A percentile compares a stretch with the other conserved stretches of the same genome.
Evolutionary conservation across 345 rosid species (phyloP).

Genomic region (Linum tenue): DNA sequence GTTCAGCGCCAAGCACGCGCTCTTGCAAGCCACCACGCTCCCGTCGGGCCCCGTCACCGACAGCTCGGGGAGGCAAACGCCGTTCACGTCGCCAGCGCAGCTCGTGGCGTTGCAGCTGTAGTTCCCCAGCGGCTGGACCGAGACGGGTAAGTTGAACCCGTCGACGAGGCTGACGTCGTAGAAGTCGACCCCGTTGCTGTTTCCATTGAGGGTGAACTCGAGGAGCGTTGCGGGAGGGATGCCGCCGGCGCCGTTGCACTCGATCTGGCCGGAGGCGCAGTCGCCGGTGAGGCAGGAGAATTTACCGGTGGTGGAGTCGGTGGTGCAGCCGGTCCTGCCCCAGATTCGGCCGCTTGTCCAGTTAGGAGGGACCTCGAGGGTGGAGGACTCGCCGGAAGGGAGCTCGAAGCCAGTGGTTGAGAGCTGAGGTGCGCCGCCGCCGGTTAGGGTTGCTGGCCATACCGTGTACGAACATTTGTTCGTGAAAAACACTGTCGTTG

Average conservation of each 20-base stretch:
- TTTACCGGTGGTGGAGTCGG: background rate
- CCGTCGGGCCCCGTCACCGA: conserved; percentile 18
- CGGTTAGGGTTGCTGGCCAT: background rate
- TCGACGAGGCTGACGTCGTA: conserved; percentile 42
- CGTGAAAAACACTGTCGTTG: background rate
- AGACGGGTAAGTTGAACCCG: conserved; percentile 34
- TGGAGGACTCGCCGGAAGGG: too few relatives aligned
- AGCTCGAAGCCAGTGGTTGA: background rate
- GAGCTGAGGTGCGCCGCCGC: background rate
- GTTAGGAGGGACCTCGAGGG: background rate
- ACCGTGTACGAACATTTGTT: background rate
- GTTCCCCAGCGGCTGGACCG: conserved; percentile 28
- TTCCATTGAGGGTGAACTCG: conserved; percentile 26
- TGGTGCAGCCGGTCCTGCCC: background rate
- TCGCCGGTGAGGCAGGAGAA: conserved; percentile 26
- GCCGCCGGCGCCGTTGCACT: conserved; percentile 28
- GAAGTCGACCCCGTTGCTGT: conserved; percentile 21
- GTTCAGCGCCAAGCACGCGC: conserved; percentile 30
- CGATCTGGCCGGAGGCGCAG: conserved; percentile 36
- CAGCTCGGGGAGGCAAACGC: conserved; percentile 36
- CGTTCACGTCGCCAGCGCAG: conserved; percentile 28
- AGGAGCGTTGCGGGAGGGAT: conserved; percentile 32
- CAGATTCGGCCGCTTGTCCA: background rate
- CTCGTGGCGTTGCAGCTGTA: conserved; percentile 15
- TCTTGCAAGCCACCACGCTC: conserved; percentile 33